These are phyloP conservation scores for Chimonanthus praecox DNA, from an alignment of 164 flowering plant species.

Conservation along the genomic window DNA sequence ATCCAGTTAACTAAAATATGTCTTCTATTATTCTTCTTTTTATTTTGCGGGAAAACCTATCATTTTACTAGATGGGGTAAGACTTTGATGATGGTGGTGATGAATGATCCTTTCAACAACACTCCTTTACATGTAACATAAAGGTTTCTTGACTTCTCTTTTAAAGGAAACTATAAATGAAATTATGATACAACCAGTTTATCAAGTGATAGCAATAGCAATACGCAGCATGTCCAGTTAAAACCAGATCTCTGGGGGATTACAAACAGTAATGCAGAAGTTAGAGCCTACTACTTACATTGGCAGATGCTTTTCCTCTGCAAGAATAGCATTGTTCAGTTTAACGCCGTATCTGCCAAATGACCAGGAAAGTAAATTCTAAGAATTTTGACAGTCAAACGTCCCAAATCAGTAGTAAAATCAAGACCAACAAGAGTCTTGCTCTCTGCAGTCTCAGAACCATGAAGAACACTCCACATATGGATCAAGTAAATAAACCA, in stretches of 20 bases:
- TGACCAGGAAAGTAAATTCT: background rate
- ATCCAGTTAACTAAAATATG: too few species aligned
- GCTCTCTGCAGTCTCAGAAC: background rate
- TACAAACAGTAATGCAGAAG: background rate
- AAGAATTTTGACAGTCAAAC: background rate
- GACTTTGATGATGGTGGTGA: too few species aligned
- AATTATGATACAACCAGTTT: background rate
- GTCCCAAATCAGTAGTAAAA: background rate
- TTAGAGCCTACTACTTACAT: constrained; percentile 38
- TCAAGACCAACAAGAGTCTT: background rate
- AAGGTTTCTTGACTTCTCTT: too few species aligned
- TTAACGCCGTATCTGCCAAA: constrained; percentile 64
- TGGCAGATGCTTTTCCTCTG: constrained; percentile 76
- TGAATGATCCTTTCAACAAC: too few species aligned
- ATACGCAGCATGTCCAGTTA: background rate
- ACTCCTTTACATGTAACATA: too few species aligned
- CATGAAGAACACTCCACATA: background rate
- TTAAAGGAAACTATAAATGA: background rate
- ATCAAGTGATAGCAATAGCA: background rate
- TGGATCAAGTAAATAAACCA: background rate
- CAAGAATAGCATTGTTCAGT: constrained; percentile 81
- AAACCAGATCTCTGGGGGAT: background rate
- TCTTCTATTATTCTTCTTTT: too few species aligned
- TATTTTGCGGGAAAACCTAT: too few species aligned
- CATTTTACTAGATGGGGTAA: too few species aligned